Percentiles rank a stretch among this genome's conserved stretches.
Evolutionary conservation across 306 rosid genomes (phyloP).

Genomic region (Mimosa pudica): DNA sequence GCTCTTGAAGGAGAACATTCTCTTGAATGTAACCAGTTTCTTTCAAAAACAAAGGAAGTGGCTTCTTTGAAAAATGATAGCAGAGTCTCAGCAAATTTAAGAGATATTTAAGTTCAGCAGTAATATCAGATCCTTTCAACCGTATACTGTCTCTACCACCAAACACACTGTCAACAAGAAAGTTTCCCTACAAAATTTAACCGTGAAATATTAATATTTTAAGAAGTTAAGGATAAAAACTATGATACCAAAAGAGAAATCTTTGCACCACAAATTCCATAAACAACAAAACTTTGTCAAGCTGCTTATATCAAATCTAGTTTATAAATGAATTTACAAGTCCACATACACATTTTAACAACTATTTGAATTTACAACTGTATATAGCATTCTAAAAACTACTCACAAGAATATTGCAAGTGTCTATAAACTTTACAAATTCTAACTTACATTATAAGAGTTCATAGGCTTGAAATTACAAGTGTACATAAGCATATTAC

Average conservation of each 20-base stretch:
- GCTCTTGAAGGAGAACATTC: slow-evolving; percentile 86
- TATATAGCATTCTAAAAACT: too few species aligned
- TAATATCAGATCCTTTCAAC: slow-evolving; percentile 68
- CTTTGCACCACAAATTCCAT: neutral
- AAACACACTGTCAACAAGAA: slow-evolving; percentile 72
- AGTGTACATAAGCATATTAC: too few species aligned
- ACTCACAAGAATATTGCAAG: too few species aligned
- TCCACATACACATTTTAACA: too few species aligned
- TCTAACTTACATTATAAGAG: too few species aligned
- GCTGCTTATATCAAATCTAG: too few species aligned
- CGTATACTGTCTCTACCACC: slow-evolving; percentile 72
- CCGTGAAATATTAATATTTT: slow-evolving; percentile 28
- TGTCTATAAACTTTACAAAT: too few species aligned
- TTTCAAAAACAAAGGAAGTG: slow-evolving; percentile 75
- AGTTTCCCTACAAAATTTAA: slow-evolving; percentile 65
- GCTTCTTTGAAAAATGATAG: slow-evolving; percentile 95
- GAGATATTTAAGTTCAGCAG: slow-evolving; percentile 71
- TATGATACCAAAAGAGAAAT: neutral
- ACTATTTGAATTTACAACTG: too few species aligned
- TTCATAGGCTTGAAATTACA: too few species aligned
- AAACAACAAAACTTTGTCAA: neutral
- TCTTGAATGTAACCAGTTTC: slow-evolving; percentile 77
- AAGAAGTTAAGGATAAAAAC: neutral
- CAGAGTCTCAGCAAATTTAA: slow-evolving; percentile 77
- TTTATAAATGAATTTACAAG: too few species aligned